Conservation (phyloP, 202 grass and related monocot genomes). For the Musa balbisiana region DNA sequence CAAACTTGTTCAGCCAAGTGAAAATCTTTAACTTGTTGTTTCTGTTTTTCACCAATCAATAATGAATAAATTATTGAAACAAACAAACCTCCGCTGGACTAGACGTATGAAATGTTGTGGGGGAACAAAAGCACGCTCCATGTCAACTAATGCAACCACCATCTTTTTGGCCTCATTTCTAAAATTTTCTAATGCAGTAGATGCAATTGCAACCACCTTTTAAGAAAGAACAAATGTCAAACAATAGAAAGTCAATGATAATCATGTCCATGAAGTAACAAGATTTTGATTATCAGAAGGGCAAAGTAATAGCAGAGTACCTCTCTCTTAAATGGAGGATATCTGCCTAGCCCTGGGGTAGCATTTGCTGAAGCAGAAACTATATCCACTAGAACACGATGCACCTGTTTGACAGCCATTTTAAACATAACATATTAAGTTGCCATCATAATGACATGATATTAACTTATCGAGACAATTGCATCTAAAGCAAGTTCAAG, state of each 20-base stretch:
- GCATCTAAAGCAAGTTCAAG: background rate
- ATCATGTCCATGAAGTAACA: background rate
- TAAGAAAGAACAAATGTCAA: conserved; percentile 16
- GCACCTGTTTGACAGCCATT: conserved; percentile 41
- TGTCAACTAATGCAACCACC: conserved; percentile 80
- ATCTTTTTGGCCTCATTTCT: conserved; percentile 77
- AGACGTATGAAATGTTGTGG: conserved; percentile 96
- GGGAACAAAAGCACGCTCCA: conserved; percentile 85
- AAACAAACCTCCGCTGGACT: conserved; percentile 79
- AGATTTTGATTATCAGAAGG: conserved; percentile 10
- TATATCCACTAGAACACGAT: conserved; percentile 81
- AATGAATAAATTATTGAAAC: conserved; percentile 5
- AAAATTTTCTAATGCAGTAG: conserved; percentile 60
- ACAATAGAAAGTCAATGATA: conserved; percentile 2
- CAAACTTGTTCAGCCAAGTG: background rate
- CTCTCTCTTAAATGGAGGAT: conserved; percentile 78
- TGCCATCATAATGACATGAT: background rate
- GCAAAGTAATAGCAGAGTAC: conserved; percentile 30
- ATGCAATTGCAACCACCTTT: conserved; percentile 75
- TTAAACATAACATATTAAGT: background rate
- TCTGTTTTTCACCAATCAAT: background rate
- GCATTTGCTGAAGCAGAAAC: conserved; percentile 73
- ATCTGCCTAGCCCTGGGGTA: conserved; percentile 78
- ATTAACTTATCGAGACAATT: background rate
- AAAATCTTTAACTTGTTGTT: background rate